Evolutionary conservation across 2,329 filamentous ascomycete genomes (phyloP).

Genomic region (Ophiostoma tasmaniense): DNA sequence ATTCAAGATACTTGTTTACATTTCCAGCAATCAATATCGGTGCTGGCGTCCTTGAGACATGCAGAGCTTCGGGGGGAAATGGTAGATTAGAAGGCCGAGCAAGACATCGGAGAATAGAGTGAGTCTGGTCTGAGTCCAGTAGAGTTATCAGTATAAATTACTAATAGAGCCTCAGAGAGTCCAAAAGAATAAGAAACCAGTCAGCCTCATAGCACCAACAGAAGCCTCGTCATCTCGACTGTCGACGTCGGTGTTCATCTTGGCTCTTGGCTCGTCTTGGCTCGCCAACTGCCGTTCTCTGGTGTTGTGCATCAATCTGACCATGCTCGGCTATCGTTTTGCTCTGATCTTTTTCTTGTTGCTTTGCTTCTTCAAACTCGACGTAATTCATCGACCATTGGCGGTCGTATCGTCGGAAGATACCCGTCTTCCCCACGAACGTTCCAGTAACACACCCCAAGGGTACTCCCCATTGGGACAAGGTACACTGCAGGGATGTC

Average conservation of each 20-base stretch:
- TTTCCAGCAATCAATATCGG: neutral
- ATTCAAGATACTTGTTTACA: too few relatives aligned
- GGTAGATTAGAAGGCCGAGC: neutral
- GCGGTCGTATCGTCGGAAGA: neutral
- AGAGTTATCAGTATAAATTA: too few relatives aligned
- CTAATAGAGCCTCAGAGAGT: too few relatives aligned
- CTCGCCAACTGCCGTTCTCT: neutral
- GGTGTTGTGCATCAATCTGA: neutral
- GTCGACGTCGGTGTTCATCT: neutral
- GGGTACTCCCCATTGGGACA: neutral
- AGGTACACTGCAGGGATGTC: neutral
- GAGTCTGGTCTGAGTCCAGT: neutral
- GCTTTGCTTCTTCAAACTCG: neutral
- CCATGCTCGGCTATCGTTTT: neutral
- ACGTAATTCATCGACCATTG: neutral
- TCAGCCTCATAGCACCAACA: neutral
- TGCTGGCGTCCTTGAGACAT: neutral
- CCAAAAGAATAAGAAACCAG: too few relatives aligned
- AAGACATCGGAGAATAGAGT: slow-evolving; percentile 6
- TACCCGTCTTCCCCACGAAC: slow-evolving; percentile 9
- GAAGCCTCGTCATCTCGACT: slow-evolving; percentile 2
- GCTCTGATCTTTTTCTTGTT: neutral
- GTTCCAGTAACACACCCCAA: slow-evolving; percentile 12
- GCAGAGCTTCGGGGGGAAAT: neutral
- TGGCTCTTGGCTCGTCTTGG: slow-evolving; percentile 4